Evolutionary conservation across 192 early-diverging fungal genomes (phyloP), one percentile per base, ranked within the genome.

Genomic region (Bifiguratus adelaidae): DNA sequence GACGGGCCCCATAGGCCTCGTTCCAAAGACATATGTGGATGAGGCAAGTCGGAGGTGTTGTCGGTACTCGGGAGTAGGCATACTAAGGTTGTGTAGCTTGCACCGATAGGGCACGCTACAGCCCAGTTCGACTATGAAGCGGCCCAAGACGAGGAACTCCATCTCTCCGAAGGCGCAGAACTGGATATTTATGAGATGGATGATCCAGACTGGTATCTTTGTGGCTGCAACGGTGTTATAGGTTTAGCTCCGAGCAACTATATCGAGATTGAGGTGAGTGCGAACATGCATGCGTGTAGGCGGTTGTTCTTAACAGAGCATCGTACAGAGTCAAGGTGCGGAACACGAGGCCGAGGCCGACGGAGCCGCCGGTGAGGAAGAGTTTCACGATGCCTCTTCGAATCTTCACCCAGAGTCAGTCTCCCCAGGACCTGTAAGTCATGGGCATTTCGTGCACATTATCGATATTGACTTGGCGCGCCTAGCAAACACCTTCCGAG

Each of bases 141-240:
- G 18, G 68, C 75, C 33, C 76, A 74, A 47, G 82, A 82, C 24
- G 92, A 95, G 50, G 92, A 96, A 60, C 74, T 95, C 24, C 65
- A 79, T 2, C 70, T 98, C 34, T 58, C 54, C 26, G 90, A 89
- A 55, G 86, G 77, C 30, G 81, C 81, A 42, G 54, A 64, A 4
- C 59, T 98, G 40, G 58, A 74, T 40, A 60, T 99, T 3, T 81
- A 88, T 53, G 89, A 92, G 34, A 77, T 79, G 22, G 81, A 81
- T 45, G 91, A 94, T 52, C 80, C 79, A 4, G 92, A 97, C 61
- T 99, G 95, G 95, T 92, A 80, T 75, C 77, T 95, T 51, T 89
- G 78, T 16, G 75, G 76, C 49, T 63, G 66, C 22, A 75, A 74
- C 23, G 74, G 83, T 48, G 50, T 71, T 3, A 80, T 82, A 38